Percentiles rank a stretch among this genome's conserved stretches.
Evolutionary conservation across 495 filamentous ascomycete species (phyloP).

Genomic region (Penicillium parvum): DNA sequence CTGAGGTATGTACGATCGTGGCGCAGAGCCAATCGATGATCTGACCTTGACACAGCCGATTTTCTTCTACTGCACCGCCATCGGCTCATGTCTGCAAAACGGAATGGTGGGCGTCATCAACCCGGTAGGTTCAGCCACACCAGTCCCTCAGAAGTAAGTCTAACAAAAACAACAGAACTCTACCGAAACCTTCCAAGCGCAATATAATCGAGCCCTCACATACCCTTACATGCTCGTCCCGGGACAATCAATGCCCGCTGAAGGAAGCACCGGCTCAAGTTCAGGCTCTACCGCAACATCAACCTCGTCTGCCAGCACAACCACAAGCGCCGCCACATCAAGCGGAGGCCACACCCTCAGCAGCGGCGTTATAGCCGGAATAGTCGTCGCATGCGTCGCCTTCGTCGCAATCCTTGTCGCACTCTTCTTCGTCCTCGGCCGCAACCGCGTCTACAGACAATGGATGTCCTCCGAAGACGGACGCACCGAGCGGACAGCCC

Average conservation of each 20-base stretch:
- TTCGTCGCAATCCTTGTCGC: slow-evolving; percentile 31
- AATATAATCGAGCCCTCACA: slow-evolving; percentile 26
- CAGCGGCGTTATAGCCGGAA: slow-evolving; percentile 36
- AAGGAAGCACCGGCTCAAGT: slow-evolving; percentile 19
- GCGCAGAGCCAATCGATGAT: not conserved
- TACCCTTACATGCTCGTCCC: slow-evolving; percentile 39
- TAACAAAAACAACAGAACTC: slow-evolving; percentile 25
- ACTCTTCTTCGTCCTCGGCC: slow-evolving; percentile 38
- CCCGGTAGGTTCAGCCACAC: slow-evolving; percentile 18
- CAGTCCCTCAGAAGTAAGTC: no score
- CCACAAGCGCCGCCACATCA: not conserved
- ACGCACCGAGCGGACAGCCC: slow-evolving; percentile 28
- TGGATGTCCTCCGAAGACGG: slow-evolving; percentile 35
- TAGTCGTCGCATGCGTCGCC: slow-evolving; percentile 28
- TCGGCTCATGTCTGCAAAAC: slow-evolving; percentile 36
- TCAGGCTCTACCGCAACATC: slow-evolving; percentile 4
- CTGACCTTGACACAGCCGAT: slow-evolving; percentile 24
- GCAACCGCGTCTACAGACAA: slow-evolving; percentile 33
- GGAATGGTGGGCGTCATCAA: slow-evolving; percentile 45
- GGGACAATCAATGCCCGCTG: slow-evolving; percentile 34
- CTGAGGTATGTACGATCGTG: slow-evolving; percentile 23
- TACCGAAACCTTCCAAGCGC: slow-evolving; percentile 28
- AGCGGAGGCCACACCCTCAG: slow-evolving; percentile 17
- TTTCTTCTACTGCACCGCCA: slow-evolving; percentile 41
- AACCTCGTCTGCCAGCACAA: slow-evolving; percentile 1